A percentile compares a stretch with the other conserved stretches of the same genome.
Evolutionary conservation across 2,329 filamentous ascomycete genomes (phyloP).

Genomic region (Daldinia eschscholtzii): DNA sequence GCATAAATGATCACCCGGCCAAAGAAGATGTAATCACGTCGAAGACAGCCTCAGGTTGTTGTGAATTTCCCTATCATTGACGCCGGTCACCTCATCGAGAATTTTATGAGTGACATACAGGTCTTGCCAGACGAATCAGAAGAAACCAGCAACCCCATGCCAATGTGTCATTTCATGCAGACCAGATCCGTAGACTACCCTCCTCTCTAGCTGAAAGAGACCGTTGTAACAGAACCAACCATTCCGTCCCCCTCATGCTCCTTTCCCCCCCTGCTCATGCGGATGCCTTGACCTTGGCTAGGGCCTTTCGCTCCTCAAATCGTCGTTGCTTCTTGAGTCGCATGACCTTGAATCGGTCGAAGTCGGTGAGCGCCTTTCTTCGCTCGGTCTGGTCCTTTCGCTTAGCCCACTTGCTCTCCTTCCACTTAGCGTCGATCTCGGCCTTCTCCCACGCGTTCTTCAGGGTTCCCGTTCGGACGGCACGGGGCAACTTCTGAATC

Average conservation of each 20-base stretch:
- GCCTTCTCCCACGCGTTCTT: slow-evolving; percentile 91
- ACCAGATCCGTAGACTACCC: slow-evolving; percentile 48
- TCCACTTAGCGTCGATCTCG: slow-evolving; percentile 94
- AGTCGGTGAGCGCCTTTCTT: slow-evolving; percentile 94
- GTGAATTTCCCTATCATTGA: slow-evolving; percentile 74
- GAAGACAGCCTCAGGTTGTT: slow-evolving; percentile 45
- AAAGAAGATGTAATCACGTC: slow-evolving; percentile 12
- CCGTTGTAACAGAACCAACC: slow-evolving; percentile 56
- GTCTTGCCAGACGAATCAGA: slow-evolving; percentile 68
- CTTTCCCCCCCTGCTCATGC: slow-evolving; percentile 67
- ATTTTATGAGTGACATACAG: slow-evolving; percentile 73
- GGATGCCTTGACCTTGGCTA: slow-evolving; percentile 90
- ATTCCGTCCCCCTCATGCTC: slow-evolving; percentile 51
- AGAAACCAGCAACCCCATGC: slow-evolving; percentile 70
- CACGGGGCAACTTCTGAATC: slow-evolving; percentile 87
- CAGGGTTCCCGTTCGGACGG: slow-evolving; percentile 83
- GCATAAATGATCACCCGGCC: slow-evolving; percentile 1
- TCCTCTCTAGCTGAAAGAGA: slow-evolving; percentile 43
- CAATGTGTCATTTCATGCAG: slow-evolving; percentile 60
- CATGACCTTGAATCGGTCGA: slow-evolving; percentile 99
- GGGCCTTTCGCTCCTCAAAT: slow-evolving; percentile 96
- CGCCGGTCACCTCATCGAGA: slow-evolving; percentile 67
- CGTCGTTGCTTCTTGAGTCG: slow-evolving; percentile 99
- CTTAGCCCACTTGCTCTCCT: slow-evolving; percentile 93
- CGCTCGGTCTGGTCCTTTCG: slow-evolving; percentile 86